Conservation (phyloP, 768 basidiomycete genomes). For the Tulasnella calospora region DNA sequence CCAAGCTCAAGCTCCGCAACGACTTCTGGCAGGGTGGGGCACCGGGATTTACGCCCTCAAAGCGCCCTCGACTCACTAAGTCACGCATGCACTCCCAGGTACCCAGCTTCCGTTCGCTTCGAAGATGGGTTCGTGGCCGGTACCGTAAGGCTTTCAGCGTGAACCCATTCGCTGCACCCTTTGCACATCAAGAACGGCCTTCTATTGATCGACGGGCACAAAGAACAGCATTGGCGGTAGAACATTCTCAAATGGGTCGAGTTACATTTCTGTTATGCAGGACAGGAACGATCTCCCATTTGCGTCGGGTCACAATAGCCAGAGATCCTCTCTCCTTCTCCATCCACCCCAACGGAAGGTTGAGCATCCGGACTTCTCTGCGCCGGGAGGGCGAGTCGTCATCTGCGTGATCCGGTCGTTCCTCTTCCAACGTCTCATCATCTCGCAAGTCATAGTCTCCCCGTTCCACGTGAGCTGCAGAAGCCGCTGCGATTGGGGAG, state of each 20-base stretch:
- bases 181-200: background rate
- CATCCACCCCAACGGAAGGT: constrained; percentile 40
- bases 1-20: too few relatives aligned
- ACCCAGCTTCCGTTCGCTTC: too few relatives aligned
- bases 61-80: too few relatives aligned
- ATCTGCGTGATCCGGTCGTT: constrained; percentile 71
- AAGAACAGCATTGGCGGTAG: background rate
- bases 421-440: constrained; percentile 73
- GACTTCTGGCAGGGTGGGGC: too few relatives aligned
- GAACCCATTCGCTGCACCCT: background rate
- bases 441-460: constrained; percentile 68
- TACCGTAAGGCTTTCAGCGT: background rate
- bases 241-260: background rate
- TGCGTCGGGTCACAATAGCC: constrained; percentile 42
- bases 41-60: background rate
- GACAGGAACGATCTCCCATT: constrained; percentile 49
- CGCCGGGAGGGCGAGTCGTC: constrained; percentile 62
- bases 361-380: constrained; percentile 54
- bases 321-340: constrained; percentile 38
- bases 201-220: background rate
- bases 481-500: constrained; percentile 46
- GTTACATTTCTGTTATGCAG: constrained; percentile 24
- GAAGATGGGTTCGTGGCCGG: too few relatives aligned
- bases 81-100: too few relatives aligned
- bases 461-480: constrained; percentile 62